These are phyloP conservation scores for Globisporangium recalcitrans DNA, from an alignment of 352 stramenopile species.

Conservation along the genomic window DNA sequence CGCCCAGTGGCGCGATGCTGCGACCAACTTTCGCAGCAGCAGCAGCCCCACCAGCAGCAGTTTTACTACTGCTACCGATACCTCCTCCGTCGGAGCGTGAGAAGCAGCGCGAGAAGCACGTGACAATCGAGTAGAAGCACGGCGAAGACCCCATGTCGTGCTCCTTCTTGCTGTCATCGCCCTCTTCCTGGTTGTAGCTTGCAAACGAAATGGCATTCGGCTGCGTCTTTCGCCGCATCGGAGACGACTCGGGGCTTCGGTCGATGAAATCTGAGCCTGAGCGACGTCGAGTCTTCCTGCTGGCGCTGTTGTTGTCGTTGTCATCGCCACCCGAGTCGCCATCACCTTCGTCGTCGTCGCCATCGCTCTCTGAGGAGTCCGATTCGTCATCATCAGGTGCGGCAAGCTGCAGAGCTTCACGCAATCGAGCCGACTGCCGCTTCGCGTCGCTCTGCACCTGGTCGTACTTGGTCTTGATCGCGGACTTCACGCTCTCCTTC, in stretches of 20 bases:
- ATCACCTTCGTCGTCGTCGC: slow-evolving; percentile 19
- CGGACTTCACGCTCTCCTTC: slow-evolving; percentile 31
- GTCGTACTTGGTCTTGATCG: slow-evolving; percentile 49
- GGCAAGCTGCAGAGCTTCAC: slow-evolving; percentile 40
- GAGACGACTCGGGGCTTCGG: slow-evolving; percentile 61
- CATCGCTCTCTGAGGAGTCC: slow-evolving; percentile 1
- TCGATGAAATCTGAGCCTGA: slow-evolving; percentile 40
- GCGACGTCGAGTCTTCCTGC: slow-evolving; percentile 14
- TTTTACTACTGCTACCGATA: background rate
- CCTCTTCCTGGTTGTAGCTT: slow-evolving; percentile 23
- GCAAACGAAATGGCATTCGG: slow-evolving; percentile 27
- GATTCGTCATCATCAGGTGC: slow-evolving; percentile 21
- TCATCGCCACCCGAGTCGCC: slow-evolving; percentile 2
- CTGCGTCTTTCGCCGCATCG: slow-evolving; percentile 42
- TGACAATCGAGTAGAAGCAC: slow-evolving; percentile 17
- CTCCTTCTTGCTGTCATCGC: slow-evolving; percentile 16
- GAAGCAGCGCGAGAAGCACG: slow-evolving; percentile 35
- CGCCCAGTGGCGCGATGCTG: slow-evolving; percentile 30
- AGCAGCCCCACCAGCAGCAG: background rate
- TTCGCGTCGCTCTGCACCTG: slow-evolving; percentile 44
- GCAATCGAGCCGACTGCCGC: slow-evolving; percentile 38
- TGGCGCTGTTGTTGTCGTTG: slow-evolving; percentile 10
- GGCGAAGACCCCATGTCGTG: background rate
- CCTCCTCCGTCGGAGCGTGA: background rate
- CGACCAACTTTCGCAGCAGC: background rate